Conservation (phyloP, 1,284 basidiomycete genomes). For the Pyrrhoderma noxium region DNA sequence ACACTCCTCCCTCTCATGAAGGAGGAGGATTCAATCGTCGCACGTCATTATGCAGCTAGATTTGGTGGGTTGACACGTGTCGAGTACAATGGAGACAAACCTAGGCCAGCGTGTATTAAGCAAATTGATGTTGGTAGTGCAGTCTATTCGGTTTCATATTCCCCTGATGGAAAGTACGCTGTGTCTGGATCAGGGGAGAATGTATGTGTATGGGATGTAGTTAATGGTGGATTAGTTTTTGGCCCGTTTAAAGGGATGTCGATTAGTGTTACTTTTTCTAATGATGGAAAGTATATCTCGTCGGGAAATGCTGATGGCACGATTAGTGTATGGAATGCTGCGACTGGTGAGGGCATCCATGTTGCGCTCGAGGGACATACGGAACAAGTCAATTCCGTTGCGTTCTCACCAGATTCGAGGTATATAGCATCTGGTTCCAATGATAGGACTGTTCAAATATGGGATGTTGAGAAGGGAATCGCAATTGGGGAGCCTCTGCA, state of each 20-base stretch:
- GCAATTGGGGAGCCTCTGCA: neutral
- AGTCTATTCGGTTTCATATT: neutral
- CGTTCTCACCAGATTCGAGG: neutral
- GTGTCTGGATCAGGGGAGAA: neutral
- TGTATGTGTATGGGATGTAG: neutral
- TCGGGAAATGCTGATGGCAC: neutral
- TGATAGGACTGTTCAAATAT: neutral
- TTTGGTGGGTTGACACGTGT: no score
- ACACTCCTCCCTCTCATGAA: conserved; percentile 8
- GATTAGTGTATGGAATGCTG: conserved; percentile 2
- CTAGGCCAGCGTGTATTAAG: no score
- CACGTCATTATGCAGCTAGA: neutral
- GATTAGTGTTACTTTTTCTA: neutral
- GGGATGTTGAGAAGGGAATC: conserved; percentile 3
- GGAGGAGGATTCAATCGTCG: conserved; percentile 9
- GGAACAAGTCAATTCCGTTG: neutral
- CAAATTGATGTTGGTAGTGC: neutral
- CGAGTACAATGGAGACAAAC: no score
- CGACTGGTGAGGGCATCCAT: neutral
- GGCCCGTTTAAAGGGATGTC: no score
- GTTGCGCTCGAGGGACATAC: neutral
- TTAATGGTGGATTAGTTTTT: no score
- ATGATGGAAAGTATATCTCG: conserved; percentile 7
- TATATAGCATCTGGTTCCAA: conserved; percentile 1
- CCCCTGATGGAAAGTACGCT: neutral